A percentile compares a stretch with the other conserved stretches of the same genome.
These are phyloP conservation scores for Leccinum sublutescens DNA, from an alignment of 768 basidiomycete species.

Conservation along the genomic window DNA sequence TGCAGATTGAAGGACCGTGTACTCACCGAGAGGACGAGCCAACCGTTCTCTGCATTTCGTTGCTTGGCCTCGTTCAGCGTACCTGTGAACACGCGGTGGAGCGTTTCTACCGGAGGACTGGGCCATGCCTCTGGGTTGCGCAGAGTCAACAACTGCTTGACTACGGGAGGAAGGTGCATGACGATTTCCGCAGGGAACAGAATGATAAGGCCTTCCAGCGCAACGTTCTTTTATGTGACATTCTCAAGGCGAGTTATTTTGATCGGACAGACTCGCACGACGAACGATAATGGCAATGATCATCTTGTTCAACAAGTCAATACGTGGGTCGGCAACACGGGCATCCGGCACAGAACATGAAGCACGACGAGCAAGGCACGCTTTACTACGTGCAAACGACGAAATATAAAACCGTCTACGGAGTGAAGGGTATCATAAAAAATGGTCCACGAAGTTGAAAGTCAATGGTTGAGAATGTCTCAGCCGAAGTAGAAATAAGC, in stretches of 20 bases:
- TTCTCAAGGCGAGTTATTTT: background rate
- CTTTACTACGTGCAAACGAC: constrained; percentile 1
- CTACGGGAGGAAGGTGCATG: constrained; percentile 52
- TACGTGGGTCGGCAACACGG: constrained; percentile 12
- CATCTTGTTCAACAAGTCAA: constrained; percentile 26
- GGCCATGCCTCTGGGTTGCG: constrained; percentile 61
- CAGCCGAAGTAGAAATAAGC: constrained; percentile 46
- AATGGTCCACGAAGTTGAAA: constrained; percentile 4
- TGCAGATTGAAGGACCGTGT: constrained; percentile 8
- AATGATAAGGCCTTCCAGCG: background rate
- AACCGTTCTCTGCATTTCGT: constrained; percentile 69
- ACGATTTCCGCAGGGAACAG: constrained; percentile 27
- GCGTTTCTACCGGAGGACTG: constrained; percentile 50
- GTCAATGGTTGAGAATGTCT: background rate
- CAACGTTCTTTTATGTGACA: constrained; percentile 9
- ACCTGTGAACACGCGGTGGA: constrained; percentile 55
- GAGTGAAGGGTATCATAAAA: constrained; percentile 19
- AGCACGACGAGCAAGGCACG: constrained; percentile 10
- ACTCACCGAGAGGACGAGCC: constrained; percentile 76
- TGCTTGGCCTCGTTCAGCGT: constrained; percentile 66
- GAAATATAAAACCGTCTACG: constrained; percentile 9
- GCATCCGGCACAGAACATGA: constrained; percentile 24
- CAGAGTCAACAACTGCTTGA: constrained; percentile 72
- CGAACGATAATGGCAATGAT: background rate
- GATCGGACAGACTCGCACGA: background rate